phyloP scores from a whole-genome alignment of 208 protist genomes.

The Giardia duodenalis region DNA sequence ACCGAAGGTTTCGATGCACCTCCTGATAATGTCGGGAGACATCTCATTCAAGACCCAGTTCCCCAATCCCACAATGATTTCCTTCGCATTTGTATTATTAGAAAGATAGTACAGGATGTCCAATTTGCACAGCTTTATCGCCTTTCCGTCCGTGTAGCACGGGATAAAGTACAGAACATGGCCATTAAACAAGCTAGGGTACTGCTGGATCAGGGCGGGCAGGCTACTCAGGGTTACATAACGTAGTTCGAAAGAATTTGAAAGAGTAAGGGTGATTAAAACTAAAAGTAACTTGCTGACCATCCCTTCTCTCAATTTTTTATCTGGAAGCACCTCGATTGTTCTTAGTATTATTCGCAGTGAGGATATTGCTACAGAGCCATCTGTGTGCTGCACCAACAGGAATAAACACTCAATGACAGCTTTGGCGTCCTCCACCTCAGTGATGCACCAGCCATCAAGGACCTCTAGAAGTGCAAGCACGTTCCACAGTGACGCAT shows the following conservation, averaged over 20 bases:
- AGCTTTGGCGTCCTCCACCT: neutral
- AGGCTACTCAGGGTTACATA: neutral
- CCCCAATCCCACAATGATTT: neutral
- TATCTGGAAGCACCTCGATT: neutral
- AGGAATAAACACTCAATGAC: neutral
- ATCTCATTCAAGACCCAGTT: neutral
- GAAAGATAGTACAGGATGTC: neutral
- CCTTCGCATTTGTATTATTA: neutral
- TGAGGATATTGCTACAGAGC: neutral
- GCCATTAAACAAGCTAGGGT: neutral
- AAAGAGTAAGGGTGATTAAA: neutral
- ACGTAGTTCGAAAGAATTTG: neutral
- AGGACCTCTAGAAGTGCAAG: too few relatives aligned
- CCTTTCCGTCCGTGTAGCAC: neutral
- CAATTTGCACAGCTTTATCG: neutral
- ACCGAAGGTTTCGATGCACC: neutral
- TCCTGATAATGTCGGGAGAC: neutral
- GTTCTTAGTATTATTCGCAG: neutral
- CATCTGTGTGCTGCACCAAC: neutral
- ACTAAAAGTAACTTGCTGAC: neutral
- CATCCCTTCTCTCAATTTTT: neutral
- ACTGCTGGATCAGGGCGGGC: neutral
- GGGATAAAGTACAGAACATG: neutral
- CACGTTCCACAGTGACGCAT: too few relatives aligned
- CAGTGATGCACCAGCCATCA: too few relatives aligned